Conservation (phyloP, 2,329 filamentous ascomycete genomes). For the Xylaria sp. region DNA sequence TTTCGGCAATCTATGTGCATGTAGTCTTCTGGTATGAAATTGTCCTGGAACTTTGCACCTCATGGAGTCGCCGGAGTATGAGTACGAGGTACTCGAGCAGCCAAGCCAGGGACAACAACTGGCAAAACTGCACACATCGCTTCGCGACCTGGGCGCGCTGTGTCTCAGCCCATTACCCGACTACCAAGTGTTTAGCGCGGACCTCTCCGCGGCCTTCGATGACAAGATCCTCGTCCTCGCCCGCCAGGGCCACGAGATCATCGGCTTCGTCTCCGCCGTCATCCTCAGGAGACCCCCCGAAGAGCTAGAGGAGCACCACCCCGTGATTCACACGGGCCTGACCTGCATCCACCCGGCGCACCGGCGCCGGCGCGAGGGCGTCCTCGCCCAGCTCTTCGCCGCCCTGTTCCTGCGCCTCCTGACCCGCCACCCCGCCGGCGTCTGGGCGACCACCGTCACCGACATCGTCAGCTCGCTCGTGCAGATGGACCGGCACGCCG, state of each 20-base stretch:
- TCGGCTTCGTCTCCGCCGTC: conserved; percentile 12
- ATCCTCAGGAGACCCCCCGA: conserved; percentile 3
- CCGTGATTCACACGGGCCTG: conserved; percentile 13
- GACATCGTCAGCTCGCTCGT: conserved; percentile 19
- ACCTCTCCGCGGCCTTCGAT: neutral
- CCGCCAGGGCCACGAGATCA: neutral
- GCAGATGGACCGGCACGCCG: conserved; percentile 12
- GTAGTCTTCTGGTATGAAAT: too few relatives aligned
- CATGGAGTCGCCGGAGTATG: neutral
- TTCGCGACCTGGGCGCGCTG: neutral
- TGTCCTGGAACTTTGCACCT: too few relatives aligned
- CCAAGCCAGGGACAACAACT: neutral
- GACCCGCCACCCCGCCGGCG: conserved; percentile 2
- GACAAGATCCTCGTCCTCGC: conserved; percentile 14
- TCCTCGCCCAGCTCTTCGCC: conserved; percentile 12
- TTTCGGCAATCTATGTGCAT: too few relatives aligned
- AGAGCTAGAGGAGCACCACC: conserved; percentile 3
- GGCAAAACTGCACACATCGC: neutral
- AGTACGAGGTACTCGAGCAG: neutral
- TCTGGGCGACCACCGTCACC: conserved; percentile 15
- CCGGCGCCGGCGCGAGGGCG: conserved; percentile 2
- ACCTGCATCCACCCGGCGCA: conserved; percentile 11
- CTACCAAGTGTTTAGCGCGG: conserved; percentile 8
- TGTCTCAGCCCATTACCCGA: conserved; percentile 3
- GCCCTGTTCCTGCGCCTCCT: conserved; percentile 12